Conservation (phyloP, 306 rosid genomes). For the Dalbergia oliveri region DNA sequence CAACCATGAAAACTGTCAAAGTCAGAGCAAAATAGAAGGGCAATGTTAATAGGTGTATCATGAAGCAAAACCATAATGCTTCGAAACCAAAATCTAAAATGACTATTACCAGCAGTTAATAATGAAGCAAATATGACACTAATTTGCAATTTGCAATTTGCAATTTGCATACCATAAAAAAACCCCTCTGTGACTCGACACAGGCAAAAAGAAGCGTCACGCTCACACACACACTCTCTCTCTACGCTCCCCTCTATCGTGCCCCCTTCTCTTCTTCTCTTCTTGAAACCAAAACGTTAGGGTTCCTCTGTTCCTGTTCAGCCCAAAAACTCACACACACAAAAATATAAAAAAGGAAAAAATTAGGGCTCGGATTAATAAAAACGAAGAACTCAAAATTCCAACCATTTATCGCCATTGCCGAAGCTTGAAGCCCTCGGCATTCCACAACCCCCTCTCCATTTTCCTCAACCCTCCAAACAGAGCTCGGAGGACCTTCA, state of each 20-base stretch:
- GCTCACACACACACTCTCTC: slow-evolving; percentile 9
- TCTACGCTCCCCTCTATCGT: slow-evolving; percentile 24
- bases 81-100: not conserved
- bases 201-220: slow-evolving; percentile 1
- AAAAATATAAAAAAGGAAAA: not conserved
- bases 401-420: slow-evolving; percentile 32
- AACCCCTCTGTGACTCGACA: not conserved
- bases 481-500: not conserved
- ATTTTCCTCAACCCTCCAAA: not conserved
- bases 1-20: not conserved
- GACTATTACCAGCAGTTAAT: not conserved
- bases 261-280: slow-evolving; percentile 22
- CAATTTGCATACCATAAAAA: not conserved
- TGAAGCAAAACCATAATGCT: not conserved
- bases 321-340: not conserved
- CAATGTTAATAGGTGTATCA: not conserved
- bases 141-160: too few species aligned
- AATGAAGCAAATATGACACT: not conserved
- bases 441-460: slow-evolving; percentile 42
- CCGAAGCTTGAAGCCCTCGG: slow-evolving; percentile 22
- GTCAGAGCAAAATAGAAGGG: not conserved
- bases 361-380: slow-evolving; percentile 40
- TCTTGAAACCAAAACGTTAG: slow-evolving; percentile 47
- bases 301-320: slow-evolving; percentile 53
- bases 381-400: not conserved